Base-by-base conservation (phyloP, 495 filamentous ascomycete genomes). In the Penicillium robsamsonii region DNA sequence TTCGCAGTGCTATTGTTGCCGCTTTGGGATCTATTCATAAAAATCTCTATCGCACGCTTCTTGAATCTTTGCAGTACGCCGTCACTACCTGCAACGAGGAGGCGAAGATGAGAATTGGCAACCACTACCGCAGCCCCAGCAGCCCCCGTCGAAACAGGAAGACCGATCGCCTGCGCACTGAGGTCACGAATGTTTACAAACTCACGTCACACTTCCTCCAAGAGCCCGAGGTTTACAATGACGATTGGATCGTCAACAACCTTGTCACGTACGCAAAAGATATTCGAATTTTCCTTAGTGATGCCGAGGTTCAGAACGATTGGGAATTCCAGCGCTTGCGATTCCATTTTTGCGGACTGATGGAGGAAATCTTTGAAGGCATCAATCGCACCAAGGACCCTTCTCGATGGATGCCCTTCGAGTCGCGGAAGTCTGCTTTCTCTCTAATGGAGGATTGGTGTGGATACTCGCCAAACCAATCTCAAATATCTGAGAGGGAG, bases 401-500 rank as follows among this genome's bases (percentile, higher is more conserved):
- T 5, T 85, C 88, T 2, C 81, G 89, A 20, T 97, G 92, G 90
- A 92, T 98, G 78, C 89, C 95, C 0, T 98, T 98, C 59, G 94
- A 97, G 67, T 88, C 91, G 0, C 79, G 94, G 24, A 92, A 96
- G 64, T 96, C 94, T 10, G 85, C 92, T 6, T 98, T 97, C 66
- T 86, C 92, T 5, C 72, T 97, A 31, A 97, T 98, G 92, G 93
- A 97, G 68, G 93, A 97, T 53, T 98, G 94, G 94, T 97, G 95
- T 73, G 94, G 95, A 0, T 95, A 94, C 69, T 96, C 94, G 0
- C 91, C 94, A 6, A 96, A 97, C 68, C 92, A 92, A 64, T 72
- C 75, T 31, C 88, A 92, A 55, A 90, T 96, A 35, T 83, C 85
- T 15, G 84, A 89, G 55, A 79, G 91, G 52, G 94, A 97, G 76